A percentile compares a stretch with the other conserved stretches of the same genome.
Conservation (phyloP, 2,329 filamentous ascomycete species). For the Sphaerulina vaccinii region DNA sequence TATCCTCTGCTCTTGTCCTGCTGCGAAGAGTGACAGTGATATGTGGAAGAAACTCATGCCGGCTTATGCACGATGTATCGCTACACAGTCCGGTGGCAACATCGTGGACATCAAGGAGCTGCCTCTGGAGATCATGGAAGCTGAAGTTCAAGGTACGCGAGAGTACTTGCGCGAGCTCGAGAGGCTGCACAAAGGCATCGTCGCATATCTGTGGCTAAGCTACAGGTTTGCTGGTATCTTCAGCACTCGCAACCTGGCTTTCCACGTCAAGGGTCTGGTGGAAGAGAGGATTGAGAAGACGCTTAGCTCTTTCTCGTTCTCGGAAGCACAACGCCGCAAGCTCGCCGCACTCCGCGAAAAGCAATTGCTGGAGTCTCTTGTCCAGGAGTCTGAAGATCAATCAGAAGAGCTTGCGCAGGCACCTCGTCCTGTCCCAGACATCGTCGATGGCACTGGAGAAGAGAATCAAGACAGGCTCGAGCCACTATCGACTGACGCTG, state of each 20-base stretch:
- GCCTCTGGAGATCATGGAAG: constrained; percentile 71
- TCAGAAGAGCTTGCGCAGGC: background rate
- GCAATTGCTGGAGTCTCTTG: constrained; percentile 21
- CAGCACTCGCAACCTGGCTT: constrained; percentile 69
- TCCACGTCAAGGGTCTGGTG: constrained; percentile 73
- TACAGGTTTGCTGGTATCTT: constrained; percentile 85
- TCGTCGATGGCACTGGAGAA: constrained; percentile 9
- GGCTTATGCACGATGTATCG: constrained; percentile 68
- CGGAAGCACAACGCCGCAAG: constrained; percentile 30
- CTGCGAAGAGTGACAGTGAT: constrained; percentile 53
- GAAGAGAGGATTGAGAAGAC: constrained; percentile 71
- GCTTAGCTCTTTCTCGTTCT: constrained; percentile 57
- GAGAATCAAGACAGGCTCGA: constrained; percentile 15
- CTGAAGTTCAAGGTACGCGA: constrained; percentile 44
- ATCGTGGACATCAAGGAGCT: constrained; percentile 70
- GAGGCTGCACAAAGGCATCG: constrained; percentile 74
- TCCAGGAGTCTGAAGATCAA: constrained; percentile 35
- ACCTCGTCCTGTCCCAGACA: background rate
- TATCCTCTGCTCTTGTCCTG: constrained; percentile 70
- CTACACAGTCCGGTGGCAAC: constrained; percentile 63
- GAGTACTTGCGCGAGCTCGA: constrained; percentile 70
- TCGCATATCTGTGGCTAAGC: constrained; percentile 88
- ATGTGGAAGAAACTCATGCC: constrained; percentile 53
- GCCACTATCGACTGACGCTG: constrained; percentile 10
- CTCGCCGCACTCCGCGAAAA: constrained; percentile 32